Conservation (phyloP, 805 yeast species). For the Clavispora asparagi region DNA sequence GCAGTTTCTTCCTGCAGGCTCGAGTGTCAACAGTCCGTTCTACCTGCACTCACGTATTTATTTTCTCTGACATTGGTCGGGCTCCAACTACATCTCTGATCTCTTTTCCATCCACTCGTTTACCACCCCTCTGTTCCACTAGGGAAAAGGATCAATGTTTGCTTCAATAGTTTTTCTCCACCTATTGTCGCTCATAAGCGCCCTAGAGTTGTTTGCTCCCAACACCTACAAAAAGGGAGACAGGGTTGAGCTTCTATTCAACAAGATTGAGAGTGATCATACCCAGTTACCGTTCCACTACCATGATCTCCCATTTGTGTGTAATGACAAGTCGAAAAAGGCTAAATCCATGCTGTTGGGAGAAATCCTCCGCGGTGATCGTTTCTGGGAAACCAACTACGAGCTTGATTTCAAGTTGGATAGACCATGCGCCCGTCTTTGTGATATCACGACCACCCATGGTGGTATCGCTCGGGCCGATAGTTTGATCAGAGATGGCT, state of each 20-base stretch:
- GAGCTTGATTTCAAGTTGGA: constrained; percentile 61
- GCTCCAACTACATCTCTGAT: background rate
- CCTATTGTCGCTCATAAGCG: background rate
- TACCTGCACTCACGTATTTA: background rate
- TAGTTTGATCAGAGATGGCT: constrained; percentile 59
- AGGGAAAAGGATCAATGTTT: background rate
- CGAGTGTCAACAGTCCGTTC: background rate
- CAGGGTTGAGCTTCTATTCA: constrained; percentile 61
- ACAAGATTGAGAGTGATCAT: constrained; percentile 73
- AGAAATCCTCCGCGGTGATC: constrained; percentile 75
- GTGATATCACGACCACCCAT: constrained; percentile 58
- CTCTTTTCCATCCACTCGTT: background rate
- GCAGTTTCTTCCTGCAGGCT: background rate
- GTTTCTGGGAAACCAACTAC: constrained; percentile 73
- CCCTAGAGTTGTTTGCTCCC: constrained; percentile 24
- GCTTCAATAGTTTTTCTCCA: background rate
- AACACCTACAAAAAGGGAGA: constrained; percentile 47
- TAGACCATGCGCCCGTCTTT: constrained; percentile 57
- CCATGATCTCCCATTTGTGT: constrained; percentile 73
- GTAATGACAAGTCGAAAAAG: constrained; percentile 51
- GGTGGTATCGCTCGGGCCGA: constrained; percentile 51
- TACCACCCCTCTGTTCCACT: background rate
- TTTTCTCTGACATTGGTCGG: background rate
- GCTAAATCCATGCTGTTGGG: constrained; percentile 66
- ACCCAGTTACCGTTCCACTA: constrained; percentile 75